These are phyloP conservation scores for Medicago arabica DNA, from an alignment of 306 rosid species.

Conservation along the genomic window DNA sequence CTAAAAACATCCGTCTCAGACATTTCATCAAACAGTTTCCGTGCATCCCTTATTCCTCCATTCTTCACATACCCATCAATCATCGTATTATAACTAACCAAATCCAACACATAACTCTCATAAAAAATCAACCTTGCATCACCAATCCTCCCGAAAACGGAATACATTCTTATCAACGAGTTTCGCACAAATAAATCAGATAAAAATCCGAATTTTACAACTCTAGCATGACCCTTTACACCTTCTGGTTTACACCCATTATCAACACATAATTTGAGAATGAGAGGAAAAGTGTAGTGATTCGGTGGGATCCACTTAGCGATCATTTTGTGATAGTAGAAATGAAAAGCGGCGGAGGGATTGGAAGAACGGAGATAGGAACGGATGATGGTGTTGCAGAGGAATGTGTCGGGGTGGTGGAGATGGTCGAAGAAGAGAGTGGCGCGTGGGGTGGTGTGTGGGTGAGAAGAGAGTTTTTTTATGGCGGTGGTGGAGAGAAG, in stretches of 20 bases:
- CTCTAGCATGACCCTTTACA: conserved; percentile 54
- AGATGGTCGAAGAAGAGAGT: conserved; percentile 47
- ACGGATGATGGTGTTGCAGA: conserved; percentile 66
- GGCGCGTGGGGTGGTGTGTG: conserved; percentile 47
- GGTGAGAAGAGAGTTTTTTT: conserved; percentile 57
- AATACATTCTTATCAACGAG: conserved; percentile 60
- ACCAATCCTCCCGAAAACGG: conserved; percentile 50
- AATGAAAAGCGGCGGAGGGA: conserved; percentile 46
- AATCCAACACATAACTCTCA: conserved; percentile 49
- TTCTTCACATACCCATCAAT: conserved; percentile 62
- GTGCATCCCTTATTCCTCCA: conserved; percentile 46
- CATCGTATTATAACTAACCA: conserved; percentile 74
- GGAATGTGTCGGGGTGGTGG: conserved; percentile 56
- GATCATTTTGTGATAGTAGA: conserved; percentile 56
- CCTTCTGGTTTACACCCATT: conserved; percentile 40
- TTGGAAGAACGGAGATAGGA: conserved; percentile 45
- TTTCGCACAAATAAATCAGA: conserved; percentile 58
- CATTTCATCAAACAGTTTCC: conserved; percentile 57
- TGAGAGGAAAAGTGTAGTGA: conserved; percentile 66
- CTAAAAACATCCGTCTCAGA: conserved; percentile 54
- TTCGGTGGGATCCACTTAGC: conserved; percentile 49
- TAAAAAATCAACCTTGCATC: conserved; percentile 60
- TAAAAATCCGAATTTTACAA: conserved; percentile 59
- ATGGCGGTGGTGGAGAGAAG: conserved; percentile 52
- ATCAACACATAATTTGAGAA: conserved; percentile 55